Evolutionary conservation across 192 early-diverging fungal genomes (phyloP).

Genomic region (Geosiphon pyriformis): DNA sequence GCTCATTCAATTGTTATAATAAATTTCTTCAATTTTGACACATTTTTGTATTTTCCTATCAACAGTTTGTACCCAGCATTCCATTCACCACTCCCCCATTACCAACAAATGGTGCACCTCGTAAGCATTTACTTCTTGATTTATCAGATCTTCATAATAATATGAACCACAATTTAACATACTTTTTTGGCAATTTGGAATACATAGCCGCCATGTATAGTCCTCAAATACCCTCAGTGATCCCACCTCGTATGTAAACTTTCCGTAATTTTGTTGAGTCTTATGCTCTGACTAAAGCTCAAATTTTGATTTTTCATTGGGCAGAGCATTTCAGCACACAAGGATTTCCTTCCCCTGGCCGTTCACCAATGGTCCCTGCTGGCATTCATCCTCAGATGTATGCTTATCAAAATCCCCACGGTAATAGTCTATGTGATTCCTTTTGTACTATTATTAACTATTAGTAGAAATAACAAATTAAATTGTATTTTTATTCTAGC

Average conservation of each 20-base stretch:
- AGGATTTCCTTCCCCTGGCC: conserved; percentile 45
- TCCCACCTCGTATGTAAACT: conserved; percentile 38
- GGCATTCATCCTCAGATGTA: conserved; percentile 51
- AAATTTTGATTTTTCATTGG: conserved; percentile 6
- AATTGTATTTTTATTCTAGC: conserved; percentile 25
- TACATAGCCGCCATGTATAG: conserved; percentile 28
- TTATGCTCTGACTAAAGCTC: background rate
- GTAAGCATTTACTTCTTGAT: background rate
- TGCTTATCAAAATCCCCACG: conserved; percentile 42
- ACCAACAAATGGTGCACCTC: conserved; percentile 31
- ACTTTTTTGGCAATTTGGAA: background rate
- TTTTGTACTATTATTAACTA: background rate
- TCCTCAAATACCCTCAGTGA: conserved; percentile 43
- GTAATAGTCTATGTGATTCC: conserved; percentile 25
- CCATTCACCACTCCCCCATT: conserved; percentile 34
- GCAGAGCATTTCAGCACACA: conserved; percentile 44
- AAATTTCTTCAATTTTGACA: background rate
- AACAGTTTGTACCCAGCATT: conserved; percentile 35
- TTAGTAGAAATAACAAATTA: background rate
- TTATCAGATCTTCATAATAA: background rate
- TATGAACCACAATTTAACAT: background rate
- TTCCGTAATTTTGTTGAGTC: background rate
- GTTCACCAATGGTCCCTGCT: conserved; percentile 45
- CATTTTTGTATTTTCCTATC: background rate
- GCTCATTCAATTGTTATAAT: background rate